Evolutionary conservation across 2,329 filamentous ascomycete species (phyloP).

Genomic region (Xylaria arbuscula): DNA sequence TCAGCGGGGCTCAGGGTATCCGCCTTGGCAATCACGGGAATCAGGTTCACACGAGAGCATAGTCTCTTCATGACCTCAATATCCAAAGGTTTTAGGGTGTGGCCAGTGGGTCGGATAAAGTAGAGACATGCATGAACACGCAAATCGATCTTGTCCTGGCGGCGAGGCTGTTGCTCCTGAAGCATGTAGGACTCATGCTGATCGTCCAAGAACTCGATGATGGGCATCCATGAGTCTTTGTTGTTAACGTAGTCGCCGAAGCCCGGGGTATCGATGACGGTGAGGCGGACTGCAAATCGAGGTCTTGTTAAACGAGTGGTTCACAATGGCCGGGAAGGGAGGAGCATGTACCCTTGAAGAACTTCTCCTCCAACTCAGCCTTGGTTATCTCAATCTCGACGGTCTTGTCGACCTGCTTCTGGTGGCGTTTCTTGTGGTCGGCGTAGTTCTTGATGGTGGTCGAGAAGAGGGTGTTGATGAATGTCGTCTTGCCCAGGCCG

Average conservation of each 20-base stretch:
- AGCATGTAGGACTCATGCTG: constrained; percentile 99
- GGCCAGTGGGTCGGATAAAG: constrained; percentile 98
- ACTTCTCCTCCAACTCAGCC: constrained; percentile 99
- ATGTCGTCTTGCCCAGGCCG: constrained; percentile 98
- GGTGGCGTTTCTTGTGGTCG: constrained; percentile 98
- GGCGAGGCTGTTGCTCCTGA: constrained; percentile 98
- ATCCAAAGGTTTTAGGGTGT: constrained; percentile 97
- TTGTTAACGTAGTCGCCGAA: constrained; percentile 99
- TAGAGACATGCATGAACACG: constrained; percentile 98
- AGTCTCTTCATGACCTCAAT: constrained; percentile 99
- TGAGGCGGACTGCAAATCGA: constrained; percentile 81
- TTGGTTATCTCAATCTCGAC: constrained; percentile 99
- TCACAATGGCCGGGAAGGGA: not conserved
- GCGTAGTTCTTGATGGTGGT: constrained; percentile 99
- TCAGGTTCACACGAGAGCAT: constrained; percentile 97
- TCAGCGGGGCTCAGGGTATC: constrained; percentile 95
- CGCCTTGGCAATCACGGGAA: constrained; percentile 98
- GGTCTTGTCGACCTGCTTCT: constrained; percentile 99
- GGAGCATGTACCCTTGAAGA: constrained; percentile 87
- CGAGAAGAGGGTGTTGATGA: constrained; percentile 99
- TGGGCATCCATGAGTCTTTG: constrained; percentile 99
- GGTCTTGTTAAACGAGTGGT: constrained; percentile 32
- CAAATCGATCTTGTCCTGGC: constrained; percentile 98
- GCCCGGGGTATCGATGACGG: constrained; percentile 97
- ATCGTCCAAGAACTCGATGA: constrained; percentile 99